Base-by-base conservation (phyloP, 257 asterid genomes). In the Marsdenia floribunda region DNA sequence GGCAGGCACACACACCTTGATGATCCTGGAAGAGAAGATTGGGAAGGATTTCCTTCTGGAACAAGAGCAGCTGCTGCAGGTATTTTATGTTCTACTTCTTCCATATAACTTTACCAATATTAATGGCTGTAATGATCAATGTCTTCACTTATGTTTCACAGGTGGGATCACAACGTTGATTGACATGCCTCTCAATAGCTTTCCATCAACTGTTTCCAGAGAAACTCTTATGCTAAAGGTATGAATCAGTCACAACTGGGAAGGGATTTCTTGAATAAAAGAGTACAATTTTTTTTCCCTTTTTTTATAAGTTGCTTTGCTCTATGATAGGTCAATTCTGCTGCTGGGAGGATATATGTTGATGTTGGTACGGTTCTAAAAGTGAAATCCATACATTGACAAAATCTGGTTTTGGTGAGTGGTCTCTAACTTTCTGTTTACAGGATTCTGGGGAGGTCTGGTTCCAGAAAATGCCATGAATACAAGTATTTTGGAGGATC, bases 21-120 rank as follows among this genome's bases (percentile, higher is more conserved):
- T 66, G 98, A 93, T 78, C 98, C 98, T 55, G 98, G 98, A 83
- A 87, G 94, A 81, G 77, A 96, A 76, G 98, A 93, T 74, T 93
- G 98, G 98, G 98, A 93, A 83, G 98, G 97, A 47, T 93, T 93
- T 88, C 97, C 97, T 59, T 93, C 97, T 37, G 98, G 98, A 78
- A 93, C 98, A 75, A 89, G 84, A 82, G 98, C 99, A 70, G 99
- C 98, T 18, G 98, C 96, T 79, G 99, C 96, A 72, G 99, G 99
- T 95, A 85, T 64, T 72, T 44, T 68, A 46, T 16, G 77, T 79
- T 52, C 66, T 77, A 53, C 50, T 3, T 22, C 10, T 21, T 35
- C 8, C 4, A 26, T 50, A 29, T 35, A 73, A 42, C 24, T 38
- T 38, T 6, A 16, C 57, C 58, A 52, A 22, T 13, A 14, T 14